phyloP scores from a whole-genome alignment of 768 basidiomycete genomes.

The Hygrophoropsis aurantiaca region DNA sequence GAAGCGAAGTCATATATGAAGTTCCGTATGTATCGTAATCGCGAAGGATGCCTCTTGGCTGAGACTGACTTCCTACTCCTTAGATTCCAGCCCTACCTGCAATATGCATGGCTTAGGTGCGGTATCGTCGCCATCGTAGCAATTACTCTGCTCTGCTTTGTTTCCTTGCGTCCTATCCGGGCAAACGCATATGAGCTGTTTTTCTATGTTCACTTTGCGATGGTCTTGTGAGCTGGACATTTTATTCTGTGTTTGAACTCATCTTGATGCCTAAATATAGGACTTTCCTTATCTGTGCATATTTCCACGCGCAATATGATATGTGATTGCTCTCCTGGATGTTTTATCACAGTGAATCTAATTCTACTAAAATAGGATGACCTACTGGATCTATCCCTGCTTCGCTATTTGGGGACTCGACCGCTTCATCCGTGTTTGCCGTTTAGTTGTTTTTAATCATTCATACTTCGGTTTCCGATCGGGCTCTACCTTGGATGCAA shows the following conservation, averaged over 20 bases:
- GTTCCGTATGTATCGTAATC: not conserved
- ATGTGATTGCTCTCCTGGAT: conserved; percentile 4
- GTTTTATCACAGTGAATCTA: not conserved
- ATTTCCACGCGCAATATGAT: conserved; percentile 25
- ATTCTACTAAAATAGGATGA: conserved; percentile 7
- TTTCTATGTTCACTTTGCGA: conserved; percentile 42
- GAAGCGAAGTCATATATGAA: conserved; percentile 34
- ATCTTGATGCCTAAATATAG: conserved; percentile 11
- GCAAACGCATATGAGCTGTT: conserved; percentile 48
- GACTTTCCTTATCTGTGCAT: conserved; percentile 29
- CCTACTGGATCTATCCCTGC: conserved; percentile 45
- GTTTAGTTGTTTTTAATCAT: conserved; percentile 42
- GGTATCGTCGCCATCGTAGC: conserved; percentile 36
- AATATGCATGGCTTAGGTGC: conserved; percentile 15
- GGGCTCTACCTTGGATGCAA: conserved; percentile 28
- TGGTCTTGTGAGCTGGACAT: conserved; percentile 32
- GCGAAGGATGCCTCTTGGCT: not conserved
- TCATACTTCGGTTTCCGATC: conserved; percentile 29
- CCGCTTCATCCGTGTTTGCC: conserved; percentile 42
- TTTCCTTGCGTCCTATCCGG: conserved; percentile 49
- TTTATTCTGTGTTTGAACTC: not conserved
- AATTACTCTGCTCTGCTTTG: conserved; percentile 39
- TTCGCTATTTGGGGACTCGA: conserved; percentile 56
- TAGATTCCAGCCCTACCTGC: conserved; percentile 8
- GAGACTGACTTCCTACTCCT: too few species aligned